phyloP scores from a whole-genome alignment of 768 basidiomycete genomes.

The Hygrophorus russula region DNA sequence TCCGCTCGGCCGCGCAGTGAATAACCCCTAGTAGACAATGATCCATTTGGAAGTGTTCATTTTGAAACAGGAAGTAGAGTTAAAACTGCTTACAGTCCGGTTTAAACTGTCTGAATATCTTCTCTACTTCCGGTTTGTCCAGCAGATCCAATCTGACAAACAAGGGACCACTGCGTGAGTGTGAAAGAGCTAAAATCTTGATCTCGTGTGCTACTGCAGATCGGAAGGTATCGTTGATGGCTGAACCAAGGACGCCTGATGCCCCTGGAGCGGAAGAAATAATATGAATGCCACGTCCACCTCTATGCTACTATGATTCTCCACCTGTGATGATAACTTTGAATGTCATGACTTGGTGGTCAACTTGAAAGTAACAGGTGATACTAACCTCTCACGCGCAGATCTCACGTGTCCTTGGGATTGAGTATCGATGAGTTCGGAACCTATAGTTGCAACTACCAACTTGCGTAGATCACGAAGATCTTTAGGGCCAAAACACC shows the following conservation, averaged over 20 bases:
- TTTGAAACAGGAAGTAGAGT: background rate
- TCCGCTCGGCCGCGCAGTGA: constrained; percentile 90
- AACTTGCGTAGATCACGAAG: no score
- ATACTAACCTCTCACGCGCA: no score
- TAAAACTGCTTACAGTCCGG: constrained; percentile 52
- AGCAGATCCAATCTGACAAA: constrained; percentile 58
- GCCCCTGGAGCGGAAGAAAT: constrained; percentile 46
- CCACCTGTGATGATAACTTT: constrained; percentile 54
- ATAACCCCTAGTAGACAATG: constrained; percentile 54
- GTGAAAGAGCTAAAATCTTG: constrained; percentile 59
- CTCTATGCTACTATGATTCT: constrained; percentile 3
- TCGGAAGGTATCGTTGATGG: constrained; percentile 60
- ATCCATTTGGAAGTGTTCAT: background rate
- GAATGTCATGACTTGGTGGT: no score
- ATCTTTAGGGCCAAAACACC: no score
- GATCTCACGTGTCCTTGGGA: no score
- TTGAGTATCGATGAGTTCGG: no score
- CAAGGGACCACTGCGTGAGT: constrained; percentile 49
- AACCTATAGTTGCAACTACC: no score
- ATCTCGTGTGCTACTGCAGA: constrained; percentile 13
- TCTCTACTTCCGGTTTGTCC: constrained; percentile 37
- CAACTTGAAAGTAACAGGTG: no score
- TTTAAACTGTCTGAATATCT: constrained; percentile 41
- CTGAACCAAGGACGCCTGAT: constrained; percentile 83
- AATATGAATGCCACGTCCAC: background rate